Evolutionary conservation across 306 rosid genomes (phyloP).

Genomic region (Vigna nakashimae): DNA sequence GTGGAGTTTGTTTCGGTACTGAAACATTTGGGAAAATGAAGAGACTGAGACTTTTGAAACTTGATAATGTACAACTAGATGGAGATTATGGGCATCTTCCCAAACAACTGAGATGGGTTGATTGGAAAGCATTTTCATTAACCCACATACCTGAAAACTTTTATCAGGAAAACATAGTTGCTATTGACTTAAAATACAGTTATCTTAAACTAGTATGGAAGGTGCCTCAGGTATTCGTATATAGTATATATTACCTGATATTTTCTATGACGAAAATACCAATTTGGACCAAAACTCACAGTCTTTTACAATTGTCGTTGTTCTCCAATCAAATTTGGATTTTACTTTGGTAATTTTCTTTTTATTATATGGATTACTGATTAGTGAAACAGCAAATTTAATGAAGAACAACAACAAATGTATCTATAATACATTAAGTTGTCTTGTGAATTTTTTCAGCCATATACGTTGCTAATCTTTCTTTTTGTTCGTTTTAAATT

Average conservation of each 20-base stretch:
- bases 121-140: constrained; percentile 7
- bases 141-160: not conserved
- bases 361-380: too few relatives aligned
- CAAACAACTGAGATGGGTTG: not conserved
- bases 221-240: not conserved
- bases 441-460: too few relatives aligned
- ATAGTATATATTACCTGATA: not conserved
- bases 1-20: not conserved
- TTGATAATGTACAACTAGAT: not conserved
- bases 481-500: not conserved
- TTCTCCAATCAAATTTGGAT: too few relatives aligned
- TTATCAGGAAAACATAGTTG: not conserved
- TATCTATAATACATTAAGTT: too few relatives aligned
- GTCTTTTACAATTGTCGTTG: too few relatives aligned
- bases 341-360: too few relatives aligned
- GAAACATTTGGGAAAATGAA: constrained; percentile 9
- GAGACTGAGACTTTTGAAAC: not conserved
- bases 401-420: too few relatives aligned
- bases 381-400: too few relatives aligned
- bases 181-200: not conserved
- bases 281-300: too few relatives aligned
- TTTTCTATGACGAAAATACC: not conserved
- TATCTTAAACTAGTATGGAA: constrained; percentile 8
- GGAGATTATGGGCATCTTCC: not conserved
- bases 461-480: not conserved